Conservation (phyloP, 164 flowering plant genomes). For the Hamamelis virginiana region DNA sequence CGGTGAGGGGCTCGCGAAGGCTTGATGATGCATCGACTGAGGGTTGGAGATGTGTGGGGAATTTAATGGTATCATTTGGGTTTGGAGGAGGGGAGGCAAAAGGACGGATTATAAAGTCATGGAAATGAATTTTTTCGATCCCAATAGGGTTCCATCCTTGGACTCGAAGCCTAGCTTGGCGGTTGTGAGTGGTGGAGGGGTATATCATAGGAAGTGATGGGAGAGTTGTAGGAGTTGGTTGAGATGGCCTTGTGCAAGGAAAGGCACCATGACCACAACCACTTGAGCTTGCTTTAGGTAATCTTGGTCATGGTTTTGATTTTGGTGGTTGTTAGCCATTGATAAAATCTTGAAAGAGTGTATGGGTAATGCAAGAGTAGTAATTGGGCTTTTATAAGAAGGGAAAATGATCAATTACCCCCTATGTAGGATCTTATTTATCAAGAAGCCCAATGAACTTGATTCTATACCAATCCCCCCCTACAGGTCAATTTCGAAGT, state of each 20-base stretch:
- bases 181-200: slow-evolving; percentile 58
- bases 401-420: too few species aligned
- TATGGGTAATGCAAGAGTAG: too few species aligned
- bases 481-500: too few species aligned
- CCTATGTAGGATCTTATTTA: too few species aligned
- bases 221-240: slow-evolving; percentile 60
- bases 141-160: slow-evolving; percentile 31
- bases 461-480: too few species aligned
- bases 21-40: slow-evolving; percentile 30
- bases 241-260: slow-evolving; percentile 66
- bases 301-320: not conserved
- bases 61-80: slow-evolving; percentile 33
- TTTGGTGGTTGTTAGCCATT: not conserved
- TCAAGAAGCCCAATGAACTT: too few species aligned
- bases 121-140: slow-evolving; percentile 43
- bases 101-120: slow-evolving; percentile 40
- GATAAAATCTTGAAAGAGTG: not conserved
- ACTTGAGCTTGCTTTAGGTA: slow-evolving; percentile 11
- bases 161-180: slow-evolving; percentile 48
- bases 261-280: slow-evolving; percentile 53
- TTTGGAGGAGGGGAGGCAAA: slow-evolving; percentile 40
- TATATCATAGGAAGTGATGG: slow-evolving; percentile 30
- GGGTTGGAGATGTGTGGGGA: slow-evolving; percentile 58
- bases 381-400: too few species aligned
- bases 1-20: slow-evolving; percentile 44